Evolutionary conservation across 2,329 filamentous ascomycete species (phyloP), one percentile per base, ranked within the genome.

Genomic region (Neofusicoccum cordaticola): DNA sequence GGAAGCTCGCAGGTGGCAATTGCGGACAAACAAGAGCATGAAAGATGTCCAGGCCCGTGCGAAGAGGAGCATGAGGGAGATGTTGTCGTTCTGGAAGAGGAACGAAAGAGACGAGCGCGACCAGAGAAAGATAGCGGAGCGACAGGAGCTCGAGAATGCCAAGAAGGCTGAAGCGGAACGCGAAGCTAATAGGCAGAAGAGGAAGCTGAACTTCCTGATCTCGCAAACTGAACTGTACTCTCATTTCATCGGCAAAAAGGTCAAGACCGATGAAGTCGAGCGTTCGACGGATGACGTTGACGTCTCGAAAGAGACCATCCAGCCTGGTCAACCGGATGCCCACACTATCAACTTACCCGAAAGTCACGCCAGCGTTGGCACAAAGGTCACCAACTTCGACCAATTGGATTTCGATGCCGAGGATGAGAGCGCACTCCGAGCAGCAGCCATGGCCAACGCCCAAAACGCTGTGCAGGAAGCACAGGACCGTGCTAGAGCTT

Each of bases 11-110:
- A 86, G 96, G 73, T 99, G 95, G 95, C 96, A 99, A 78, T 86
- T 96, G 66, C 90, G 93, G 47, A 99, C 95, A 62, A 99, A 99
- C 83, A 98, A 99, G 84, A 96, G 93, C 74, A 95, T 91, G 77
- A 99, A 99, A 78, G 95, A 99, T 77, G 91, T 96, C 3, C 95
- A 98, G 76, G 95, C 95, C 47, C 88, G 95, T 53, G 95, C 95
- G 65, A 99, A 99, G 84, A 90, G 95, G 70, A 94, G 94, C 66
- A 99, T 99, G 95, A 88, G 95, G 75, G 95, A 99, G 80, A 99
- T 99, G 95, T 95, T 97, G 86, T 88, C 91, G 65, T 99, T 98
- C 85, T 99, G 95, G 95, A 98, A 98, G 80, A 90, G 94, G 65
- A 99, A 99, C 76, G 95, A 99, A 78, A 90, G 94, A 62, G 95